phyloP scores from a whole-genome alignment of 139 green algal genomes.

The Ulvella scutata region DNA sequence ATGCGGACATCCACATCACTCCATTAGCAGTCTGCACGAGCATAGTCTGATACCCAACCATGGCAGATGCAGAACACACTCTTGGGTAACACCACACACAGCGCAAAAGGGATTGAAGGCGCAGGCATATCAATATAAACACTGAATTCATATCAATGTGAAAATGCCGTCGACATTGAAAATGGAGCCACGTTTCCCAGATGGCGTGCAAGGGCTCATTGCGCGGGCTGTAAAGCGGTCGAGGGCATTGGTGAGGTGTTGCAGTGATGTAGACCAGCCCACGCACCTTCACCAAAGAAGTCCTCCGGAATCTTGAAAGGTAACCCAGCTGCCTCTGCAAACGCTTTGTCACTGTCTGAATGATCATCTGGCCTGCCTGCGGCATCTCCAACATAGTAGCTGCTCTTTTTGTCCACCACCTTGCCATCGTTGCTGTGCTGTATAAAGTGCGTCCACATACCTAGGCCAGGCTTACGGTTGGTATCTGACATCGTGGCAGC shows the following conservation, averaged over 20 bases:
- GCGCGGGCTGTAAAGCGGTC: too few relatives aligned
- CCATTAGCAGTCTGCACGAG: too few relatives aligned
- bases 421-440: slow-evolving; percentile 34
- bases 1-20: background rate
- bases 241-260: background rate
- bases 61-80: too few relatives aligned
- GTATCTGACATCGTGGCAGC: slow-evolving; percentile 24
- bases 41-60: too few relatives aligned
- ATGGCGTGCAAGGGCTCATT: too few relatives aligned
- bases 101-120: too few relatives aligned
- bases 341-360: slow-evolving; percentile 30
- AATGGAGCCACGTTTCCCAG: too few relatives aligned
- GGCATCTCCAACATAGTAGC: slow-evolving; percentile 53
- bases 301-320: slow-evolving; percentile 35
- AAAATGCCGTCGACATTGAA: too few relatives aligned
- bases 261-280: background rate
- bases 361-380: slow-evolving; percentile 31
- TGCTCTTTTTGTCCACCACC: slow-evolving; percentile 23
- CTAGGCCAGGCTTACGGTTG: slow-evolving; percentile 39
- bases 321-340: slow-evolving; percentile 32
- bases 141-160: too few relatives aligned
- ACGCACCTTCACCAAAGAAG: slow-evolving; percentile 29
- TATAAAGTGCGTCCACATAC: slow-evolving; percentile 61
- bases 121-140: too few relatives aligned
- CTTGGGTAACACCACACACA: too few relatives aligned